Base-by-base conservation (phyloP, 164 flowering plant species). In the Vitis cinerea region DNA sequence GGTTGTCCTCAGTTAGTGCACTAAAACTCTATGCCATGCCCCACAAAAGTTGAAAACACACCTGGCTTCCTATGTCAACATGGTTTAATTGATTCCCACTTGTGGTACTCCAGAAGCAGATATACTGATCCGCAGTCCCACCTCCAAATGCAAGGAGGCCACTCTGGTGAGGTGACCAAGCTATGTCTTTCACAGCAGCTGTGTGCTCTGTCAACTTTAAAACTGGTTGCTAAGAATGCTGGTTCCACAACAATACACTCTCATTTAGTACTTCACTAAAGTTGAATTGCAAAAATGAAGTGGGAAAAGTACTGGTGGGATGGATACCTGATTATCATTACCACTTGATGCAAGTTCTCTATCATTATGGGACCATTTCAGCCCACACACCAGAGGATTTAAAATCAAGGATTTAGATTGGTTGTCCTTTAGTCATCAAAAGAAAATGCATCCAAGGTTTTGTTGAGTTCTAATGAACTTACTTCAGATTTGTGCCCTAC, bases 261-360 rank as follows among this genome's bases (percentile, higher is more conserved):
- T 23, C 27, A 23, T 23, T 23, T 0, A 23, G 27, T 23, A 23
- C 27, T 23, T 23, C 27, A 23, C 27, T 23, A 23, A 23, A 23
- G 23, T 23, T 23, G 27, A 0, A 23, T 23, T 23, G 1, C 27
- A 23, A 23, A 1, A 23, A 23, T 1, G 27, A 23, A 23, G 27
- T 23, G 27, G 27, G 27, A 23, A 23, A 23, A 23, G 27, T 23
- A 23, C 27, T 23, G 27, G 27, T 23, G 27, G 27, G 27, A 54
- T 58, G 10, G 19, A 49, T 70, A 94, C 99, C 99, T 92, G 99
- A 82, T 96, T 96, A 75, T 96, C 99, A 76, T 96, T 96, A 29
- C 99, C 99, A 63, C 99, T 98, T 0, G 99, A 96, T 64, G 99
- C 99, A 62, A 93, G 97, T 77, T 96, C 99, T 70, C 94, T 84